These are phyloP conservation scores for Moniliella sp. DNA, from an alignment of 1,284 basidiomycete species.

Conservation along the genomic window DNA sequence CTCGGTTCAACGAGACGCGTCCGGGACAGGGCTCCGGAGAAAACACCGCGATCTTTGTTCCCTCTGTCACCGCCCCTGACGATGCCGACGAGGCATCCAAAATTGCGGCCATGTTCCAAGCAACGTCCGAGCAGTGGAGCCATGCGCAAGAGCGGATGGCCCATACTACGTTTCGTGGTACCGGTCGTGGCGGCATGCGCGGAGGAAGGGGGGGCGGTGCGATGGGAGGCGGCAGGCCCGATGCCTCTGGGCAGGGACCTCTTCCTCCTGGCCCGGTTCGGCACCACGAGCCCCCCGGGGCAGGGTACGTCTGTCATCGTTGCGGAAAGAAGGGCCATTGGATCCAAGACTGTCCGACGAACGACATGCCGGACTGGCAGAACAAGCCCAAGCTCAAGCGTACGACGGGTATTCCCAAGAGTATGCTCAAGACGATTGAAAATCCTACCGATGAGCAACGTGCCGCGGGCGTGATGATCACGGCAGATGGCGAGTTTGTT, in stretches of 20 bases:
- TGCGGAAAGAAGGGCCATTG: conserved; percentile 88
- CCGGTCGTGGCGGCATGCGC: conserved; percentile 9
- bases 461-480: conserved; percentile 17
- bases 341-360: conserved; percentile 97
- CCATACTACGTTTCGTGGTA: conserved; percentile 20
- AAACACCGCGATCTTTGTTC: neutral
- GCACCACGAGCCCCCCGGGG: conserved; percentile 10
- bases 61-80: neutral
- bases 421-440: conserved; percentile 87
- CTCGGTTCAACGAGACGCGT: conserved; percentile 68
- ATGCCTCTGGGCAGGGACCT: neutral
- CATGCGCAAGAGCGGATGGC: conserved; percentile 83
- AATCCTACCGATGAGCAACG: conserved; percentile 33
- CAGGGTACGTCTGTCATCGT: conserved; percentile 95
- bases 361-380: conserved; percentile 80
- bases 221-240: neutral
- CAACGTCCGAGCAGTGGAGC: conserved; percentile 73
- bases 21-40: conserved; percentile 1
- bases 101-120: conserved; percentile 84
- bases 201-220: conserved; percentile 1
- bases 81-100: conserved; percentile 18
- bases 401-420: conserved; percentile 89
- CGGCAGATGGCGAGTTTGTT: conserved; percentile 29
- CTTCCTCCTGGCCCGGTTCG: conserved; percentile 1
- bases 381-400: conserved; percentile 85